phyloP scores from a whole-genome alignment of 768 basidiomycete species.

The Hypholoma fasciculare region DNA sequence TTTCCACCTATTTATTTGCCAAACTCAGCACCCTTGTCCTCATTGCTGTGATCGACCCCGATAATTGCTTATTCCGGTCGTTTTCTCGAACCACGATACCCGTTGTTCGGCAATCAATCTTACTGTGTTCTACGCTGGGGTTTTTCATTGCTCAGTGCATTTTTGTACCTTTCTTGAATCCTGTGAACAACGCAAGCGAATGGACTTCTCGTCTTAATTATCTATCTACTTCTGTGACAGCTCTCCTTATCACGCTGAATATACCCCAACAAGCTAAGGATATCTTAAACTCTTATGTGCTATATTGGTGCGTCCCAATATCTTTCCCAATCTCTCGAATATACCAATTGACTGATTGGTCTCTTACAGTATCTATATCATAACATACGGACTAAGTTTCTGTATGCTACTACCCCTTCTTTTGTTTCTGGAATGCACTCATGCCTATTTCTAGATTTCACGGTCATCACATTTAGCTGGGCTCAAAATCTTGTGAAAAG shows the following conservation, averaged over 20 bases:
- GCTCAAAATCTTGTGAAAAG: slow-evolving; percentile 62
- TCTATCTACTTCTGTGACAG: slow-evolving; percentile 60
- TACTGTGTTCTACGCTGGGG: slow-evolving; percentile 53
- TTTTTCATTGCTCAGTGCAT: slow-evolving; percentile 67
- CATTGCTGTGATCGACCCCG: slow-evolving; percentile 62
- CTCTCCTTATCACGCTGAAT: slow-evolving; percentile 61
- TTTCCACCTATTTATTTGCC: slow-evolving; percentile 64
- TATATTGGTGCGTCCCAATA: slow-evolving; percentile 56
- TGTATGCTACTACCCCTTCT: slow-evolving; percentile 40
- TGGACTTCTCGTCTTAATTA: slow-evolving; percentile 74
- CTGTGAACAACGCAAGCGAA: slow-evolving; percentile 74
- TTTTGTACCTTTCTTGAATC: slow-evolving; percentile 64
- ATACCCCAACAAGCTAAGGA: slow-evolving; percentile 44
- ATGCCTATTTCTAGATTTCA: slow-evolving; percentile 52
- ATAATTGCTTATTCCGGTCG: slow-evolving; percentile 74
- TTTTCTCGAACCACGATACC: slow-evolving; percentile 48
- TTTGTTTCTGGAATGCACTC: background rate
- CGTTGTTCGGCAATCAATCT: slow-evolving; percentile 59
- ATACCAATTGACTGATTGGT: slow-evolving; percentile 2
- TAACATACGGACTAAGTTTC: slow-evolving; percentile 68
- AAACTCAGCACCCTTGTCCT: slow-evolving; percentile 70
- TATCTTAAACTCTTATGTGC: slow-evolving; percentile 60
- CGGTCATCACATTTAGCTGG: slow-evolving; percentile 51
- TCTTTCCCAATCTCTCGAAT: background rate
- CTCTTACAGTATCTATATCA: slow-evolving; percentile 37